Evolutionary conservation across 192 early-diverging fungal species (phyloP).

Genomic region (Dissophora globulifera): DNA sequence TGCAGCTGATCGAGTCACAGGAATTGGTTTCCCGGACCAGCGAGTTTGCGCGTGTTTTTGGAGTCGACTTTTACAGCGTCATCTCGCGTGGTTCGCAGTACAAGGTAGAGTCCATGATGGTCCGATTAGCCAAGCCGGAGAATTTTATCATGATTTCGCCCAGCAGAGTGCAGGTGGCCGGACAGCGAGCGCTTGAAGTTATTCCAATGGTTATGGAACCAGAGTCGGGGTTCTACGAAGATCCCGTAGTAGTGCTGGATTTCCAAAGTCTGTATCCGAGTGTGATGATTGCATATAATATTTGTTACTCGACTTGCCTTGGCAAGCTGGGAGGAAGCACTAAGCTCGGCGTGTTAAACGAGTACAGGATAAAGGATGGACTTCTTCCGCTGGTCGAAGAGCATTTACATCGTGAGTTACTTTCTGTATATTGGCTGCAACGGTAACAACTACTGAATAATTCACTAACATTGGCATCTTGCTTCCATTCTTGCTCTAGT

Average conservation of each 20-base stretch:
- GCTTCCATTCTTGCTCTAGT: constrained; percentile 31
- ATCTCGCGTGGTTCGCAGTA: constrained; percentile 92
- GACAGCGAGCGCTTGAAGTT: constrained; percentile 82
- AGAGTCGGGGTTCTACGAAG: constrained; percentile 80
- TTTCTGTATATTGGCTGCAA: no score
- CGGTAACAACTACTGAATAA: no score
- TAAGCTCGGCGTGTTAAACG: constrained; percentile 71
- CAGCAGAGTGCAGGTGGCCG: constrained; percentile 76
- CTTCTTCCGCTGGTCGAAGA: constrained; percentile 73
- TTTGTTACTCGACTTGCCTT: constrained; percentile 92
- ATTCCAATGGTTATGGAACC: constrained; percentile 94
- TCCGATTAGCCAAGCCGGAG: constrained; percentile 77
- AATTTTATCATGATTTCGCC: constrained; percentile 86
- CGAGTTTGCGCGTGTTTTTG: constrained; percentile 92
- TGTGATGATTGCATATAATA: constrained; percentile 97
- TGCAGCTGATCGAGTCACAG: constrained; percentile 79
- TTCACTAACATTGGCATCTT: background rate
- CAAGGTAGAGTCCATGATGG: constrained; percentile 88
- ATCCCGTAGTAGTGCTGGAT: constrained; percentile 90
- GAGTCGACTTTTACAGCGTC: constrained; percentile 89
- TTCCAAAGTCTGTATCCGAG: constrained; percentile 96
- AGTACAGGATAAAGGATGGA: constrained; percentile 68
- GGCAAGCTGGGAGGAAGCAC: constrained; percentile 65
- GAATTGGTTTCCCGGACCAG: constrained; percentile 75
- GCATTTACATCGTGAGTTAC: constrained; percentile 69